Base-by-base conservation (phyloP, 805 yeast species). In the Suhomyces pyralidae region DNA sequence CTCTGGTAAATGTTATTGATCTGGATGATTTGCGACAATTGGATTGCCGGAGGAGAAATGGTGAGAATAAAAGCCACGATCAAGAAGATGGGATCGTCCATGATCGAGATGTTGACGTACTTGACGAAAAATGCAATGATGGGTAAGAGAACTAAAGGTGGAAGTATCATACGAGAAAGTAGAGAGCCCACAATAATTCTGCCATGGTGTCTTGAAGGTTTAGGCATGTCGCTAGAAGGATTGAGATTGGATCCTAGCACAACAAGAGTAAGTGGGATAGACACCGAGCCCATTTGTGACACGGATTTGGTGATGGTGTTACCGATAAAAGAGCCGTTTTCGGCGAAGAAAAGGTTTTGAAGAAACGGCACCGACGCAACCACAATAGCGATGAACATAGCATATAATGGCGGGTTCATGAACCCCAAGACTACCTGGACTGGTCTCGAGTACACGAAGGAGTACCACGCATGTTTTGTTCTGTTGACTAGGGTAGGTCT, bases 371-470 rank as follows among this genome's bases (percentile, higher is more conserved):
- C 72, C 0, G 89, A 80, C 3, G 93, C 94, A 51, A 88, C 86
- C 22, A 86, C 50, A 14, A 88, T 81, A 3, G 92, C 79, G 1
- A 83, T 66, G 9, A 84, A 63, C 92, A 88, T 88, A 7, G 96
- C 85, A 69, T 85, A 88, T 51, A 88, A 70, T 14, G 94, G 96
- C n/a, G 96, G 94, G 62, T 88, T 88, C 88, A 88, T 85, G 54
- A 78, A 78, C 7, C 68, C 58, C 45, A 70, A 62, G 28, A 81
- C 58, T 40, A 59, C 64, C 9, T 50, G 45, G 12, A 65, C 49
- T 6, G 42, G 28, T 3, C 30, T 10, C n/a, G 25, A n/a, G 5
- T 25, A 25, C 8, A 22, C 26, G 8, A 52, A 17, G 22, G 32
- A 15, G 25, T 6, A 8, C 46, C 46, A 48, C 7, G 30, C 19